phyloP scores from a whole-genome alignment of 148 eudicot genomes.

The Chenopodium quinoa region DNA sequence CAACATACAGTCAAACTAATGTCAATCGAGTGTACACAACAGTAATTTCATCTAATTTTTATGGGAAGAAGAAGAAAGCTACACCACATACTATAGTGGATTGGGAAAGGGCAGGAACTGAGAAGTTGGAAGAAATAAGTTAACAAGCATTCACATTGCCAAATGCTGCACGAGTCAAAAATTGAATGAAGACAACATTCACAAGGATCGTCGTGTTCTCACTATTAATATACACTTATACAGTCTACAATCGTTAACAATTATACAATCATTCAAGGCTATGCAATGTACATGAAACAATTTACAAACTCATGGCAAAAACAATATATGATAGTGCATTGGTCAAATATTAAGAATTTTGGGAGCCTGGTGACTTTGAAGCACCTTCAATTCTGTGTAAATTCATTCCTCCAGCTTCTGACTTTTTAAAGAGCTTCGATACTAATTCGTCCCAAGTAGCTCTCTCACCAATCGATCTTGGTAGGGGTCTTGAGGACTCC shows the following conservation, averaged over 20 bases:
- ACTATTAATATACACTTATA: conserved; percentile 1
- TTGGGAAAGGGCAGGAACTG: no score
- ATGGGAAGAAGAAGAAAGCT: no score
- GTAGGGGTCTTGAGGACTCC: conserved; percentile 7
- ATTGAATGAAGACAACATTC: not conserved
- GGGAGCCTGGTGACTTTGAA: not conserved
- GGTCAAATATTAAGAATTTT: not conserved
- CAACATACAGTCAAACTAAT: no score
- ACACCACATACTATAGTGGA: no score
- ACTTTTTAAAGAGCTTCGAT: conserved; percentile 47
- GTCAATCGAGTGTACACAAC: no score
- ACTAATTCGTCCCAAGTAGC: conserved; percentile 68
- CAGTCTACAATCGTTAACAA: not conserved
- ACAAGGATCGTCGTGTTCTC: not conserved
- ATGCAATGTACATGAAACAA: conserved; percentile 12
- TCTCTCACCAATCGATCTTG: conserved; percentile 24
- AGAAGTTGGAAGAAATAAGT: no score
- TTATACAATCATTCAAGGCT: not conserved
- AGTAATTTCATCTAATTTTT: no score
- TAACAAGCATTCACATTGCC: not conserved
- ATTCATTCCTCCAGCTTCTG: conserved; percentile 34
- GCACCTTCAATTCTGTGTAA: conserved; percentile 24
- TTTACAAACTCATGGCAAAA: conserved; percentile 14
- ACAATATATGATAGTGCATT: not conserved
- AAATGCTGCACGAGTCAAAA: not conserved